A percentile compares a stretch with the other conserved stretches of the same genome.
These are phyloP conservation scores for Oryza rufipogon DNA, from an alignment of 176 grass and related monocot genomes.

Conservation along the genomic window DNA sequence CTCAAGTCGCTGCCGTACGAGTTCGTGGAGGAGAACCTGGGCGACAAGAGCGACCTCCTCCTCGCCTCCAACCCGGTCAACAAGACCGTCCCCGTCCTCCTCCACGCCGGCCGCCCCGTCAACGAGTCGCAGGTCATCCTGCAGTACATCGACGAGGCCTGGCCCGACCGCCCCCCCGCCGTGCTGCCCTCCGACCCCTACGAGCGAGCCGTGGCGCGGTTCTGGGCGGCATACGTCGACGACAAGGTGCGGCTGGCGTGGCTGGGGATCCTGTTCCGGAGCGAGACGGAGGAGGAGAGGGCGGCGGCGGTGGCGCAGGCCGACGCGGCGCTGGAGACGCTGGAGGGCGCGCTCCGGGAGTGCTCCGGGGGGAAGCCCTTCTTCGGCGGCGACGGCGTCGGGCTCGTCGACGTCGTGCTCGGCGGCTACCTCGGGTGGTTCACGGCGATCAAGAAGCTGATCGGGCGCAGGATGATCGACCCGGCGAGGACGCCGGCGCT, in stretches of 20 bases:
- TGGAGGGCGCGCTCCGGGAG: slow-evolving; percentile 52
- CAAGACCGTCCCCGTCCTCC: slow-evolving; percentile 66
- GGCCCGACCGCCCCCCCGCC: neutral
- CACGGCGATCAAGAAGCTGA: slow-evolving; percentile 30
- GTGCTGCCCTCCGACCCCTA: slow-evolving; percentile 63
- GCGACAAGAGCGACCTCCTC: slow-evolving; percentile 62
- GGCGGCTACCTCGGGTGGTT: slow-evolving; percentile 64
- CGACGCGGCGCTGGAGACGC: slow-evolving; percentile 33
- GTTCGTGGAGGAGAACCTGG: slow-evolving; percentile 59
- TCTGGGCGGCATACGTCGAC: slow-evolving; percentile 70
- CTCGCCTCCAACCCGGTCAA: slow-evolving; percentile 66
- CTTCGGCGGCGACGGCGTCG: slow-evolving; percentile 71
- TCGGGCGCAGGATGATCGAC: slow-evolving; percentile 43
- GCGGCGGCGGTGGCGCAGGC: slow-evolving; percentile 35
- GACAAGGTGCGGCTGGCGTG: slow-evolving; percentile 49
- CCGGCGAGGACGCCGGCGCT: slow-evolving; percentile 50
- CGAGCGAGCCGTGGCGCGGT: slow-evolving; percentile 61
- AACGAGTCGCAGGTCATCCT: slow-evolving; percentile 64
- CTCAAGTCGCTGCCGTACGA: slow-evolving; percentile 68
- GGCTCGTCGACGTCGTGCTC: slow-evolving; percentile 61
- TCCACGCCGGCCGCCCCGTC: slow-evolving; percentile 49
- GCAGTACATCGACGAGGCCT: slow-evolving; percentile 84
- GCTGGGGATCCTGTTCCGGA: slow-evolving; percentile 32
- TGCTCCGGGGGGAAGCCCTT: slow-evolving; percentile 28
- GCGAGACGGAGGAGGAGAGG: slow-evolving; percentile 49